Evolutionary conservation across 2,329 filamentous ascomycete genomes (phyloP), one percentile per base, ranked within the genome.

Genomic region (Sporothrix globosa): DNA sequence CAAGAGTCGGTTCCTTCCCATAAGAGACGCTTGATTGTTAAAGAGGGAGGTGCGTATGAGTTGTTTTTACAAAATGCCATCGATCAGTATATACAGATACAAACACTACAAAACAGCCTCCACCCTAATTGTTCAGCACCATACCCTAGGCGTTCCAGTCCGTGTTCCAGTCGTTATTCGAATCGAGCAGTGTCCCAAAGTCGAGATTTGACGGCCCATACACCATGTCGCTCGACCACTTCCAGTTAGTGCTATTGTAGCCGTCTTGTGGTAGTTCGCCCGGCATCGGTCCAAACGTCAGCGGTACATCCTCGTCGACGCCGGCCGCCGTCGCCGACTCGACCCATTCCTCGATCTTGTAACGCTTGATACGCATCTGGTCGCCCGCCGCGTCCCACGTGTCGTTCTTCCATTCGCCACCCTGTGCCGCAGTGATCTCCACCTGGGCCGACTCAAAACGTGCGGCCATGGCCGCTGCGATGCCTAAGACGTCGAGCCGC

Each of bases 391-490:
- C 56, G 24, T 67, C 63, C 63, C 65, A 67, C 6, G 65, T 67
- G 14, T 67, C 50, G 34, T 67, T 67, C 46, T 67, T 50, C 63
- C 63, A 67, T 14, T 34, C 27, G 11, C 44, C 63, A 27, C 63
- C 63, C 30, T 67, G 63, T 9, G 48, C 63, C 63, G 27, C 63
- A 19, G 63, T n/a, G 24, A 67, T 53, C 19, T 67, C 63, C 3
- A 30, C 30, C 27, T 53, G 39, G 30, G 63, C 63, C 6, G 63
- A 48, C 46, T 53, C 63, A 30, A 24, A 53, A 5, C 63, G 56
- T 11, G 56, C 9, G 34, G 24, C n/a, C 1, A 61, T 11, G 4
- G 56, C 56, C 9, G 34, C 34, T 10, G 56, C 7, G 13, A 61
- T 44, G 34, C 39, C 58, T 39, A 63, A 13, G 9, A 63, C 30